Base-by-base conservation (phyloP, 768 basidiomycete species). In the Basidioascus undulatus region DNA sequence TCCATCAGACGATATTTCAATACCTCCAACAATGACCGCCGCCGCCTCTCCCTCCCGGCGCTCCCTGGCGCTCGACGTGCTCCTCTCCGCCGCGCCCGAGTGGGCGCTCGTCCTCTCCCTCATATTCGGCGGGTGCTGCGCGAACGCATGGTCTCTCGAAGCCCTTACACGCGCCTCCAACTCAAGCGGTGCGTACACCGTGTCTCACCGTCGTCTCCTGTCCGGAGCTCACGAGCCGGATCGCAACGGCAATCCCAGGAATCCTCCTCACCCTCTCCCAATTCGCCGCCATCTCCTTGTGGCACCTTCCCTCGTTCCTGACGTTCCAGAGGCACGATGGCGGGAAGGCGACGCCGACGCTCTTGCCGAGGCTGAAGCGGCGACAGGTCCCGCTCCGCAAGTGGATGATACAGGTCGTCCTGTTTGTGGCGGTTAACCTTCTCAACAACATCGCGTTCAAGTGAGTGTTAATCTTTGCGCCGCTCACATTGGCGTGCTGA, bases 191-290 rank as follows among this genome's bases (percentile, higher is more conserved):
- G 49, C 51, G 59, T 48, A 37, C 12, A 18, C 35, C 21, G 37
- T n/a, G 12, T 20, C 26, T 23, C 26, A n/a, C n/a, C n/a, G n/a
- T n/a, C 9, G 9, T 40, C 19, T 21, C 39, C 4, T 9, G 13
- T 26, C n/a, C 33, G 44, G 27, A 33, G 37, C 8, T 20, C 37
- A 5, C 24, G 39, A 39, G 19, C 12, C 6, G 28, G 31, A 20
- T 23, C 10, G 32, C 31, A 24, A 28, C 16, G 28, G 27, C 12
- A 15, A 13, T 47, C 18, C 8, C 43, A 78, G 79, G 78, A 18
- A 74, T 79, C 9, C 74, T 79, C 25, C 66, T 86, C 34, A 83
- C 81, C 4, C 79, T 83, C 59, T 70, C 71, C 11, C 82, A 86
- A 57, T 77, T 81, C 69, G 50, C 72, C 27, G 83, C 80, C 58